A percentile compares a stretch with the other conserved stretches of the same genome.
Conservation (phyloP, 2,329 filamentous ascomycete genomes). For the Xenosphaeropsis pyriputrescens region DNA sequence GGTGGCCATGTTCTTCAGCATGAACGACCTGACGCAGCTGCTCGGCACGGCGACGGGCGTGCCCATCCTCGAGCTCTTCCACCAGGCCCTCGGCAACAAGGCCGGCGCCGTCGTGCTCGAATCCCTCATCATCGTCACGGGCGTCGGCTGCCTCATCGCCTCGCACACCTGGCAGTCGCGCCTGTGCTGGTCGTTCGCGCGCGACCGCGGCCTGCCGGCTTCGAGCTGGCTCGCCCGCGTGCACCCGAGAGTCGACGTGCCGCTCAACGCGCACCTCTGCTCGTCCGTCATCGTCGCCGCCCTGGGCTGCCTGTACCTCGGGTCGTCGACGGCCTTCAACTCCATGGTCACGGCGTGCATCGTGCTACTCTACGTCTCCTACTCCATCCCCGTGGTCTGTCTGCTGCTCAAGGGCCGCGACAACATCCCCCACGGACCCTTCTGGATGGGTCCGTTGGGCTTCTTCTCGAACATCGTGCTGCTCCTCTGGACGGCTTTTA, state of each 20-base stretch:
- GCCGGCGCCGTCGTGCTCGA: constrained; percentile 23
- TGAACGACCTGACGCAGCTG: constrained; percentile 22
- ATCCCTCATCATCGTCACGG: constrained; percentile 27
- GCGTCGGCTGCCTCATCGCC: constrained; percentile 19
- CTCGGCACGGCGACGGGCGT: constrained; percentile 17
- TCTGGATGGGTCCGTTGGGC: constrained; percentile 40
- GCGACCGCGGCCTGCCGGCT: constrained; percentile 34
- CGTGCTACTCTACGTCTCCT: constrained; percentile 30
- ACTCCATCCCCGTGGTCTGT: constrained; percentile 25
- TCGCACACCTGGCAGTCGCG: constrained; percentile 24
- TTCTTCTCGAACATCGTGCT: constrained; percentile 44
- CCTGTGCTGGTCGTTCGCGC: constrained; percentile 27
- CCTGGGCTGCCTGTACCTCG: constrained; percentile 28
- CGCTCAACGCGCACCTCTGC: constrained; percentile 35
- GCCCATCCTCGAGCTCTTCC: constrained; percentile 26
- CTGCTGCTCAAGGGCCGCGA: constrained; percentile 23
- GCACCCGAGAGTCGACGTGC: constrained; percentile 42
- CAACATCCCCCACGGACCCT: constrained; percentile 42
- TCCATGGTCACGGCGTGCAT: constrained; percentile 29
- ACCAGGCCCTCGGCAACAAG: constrained; percentile 23
- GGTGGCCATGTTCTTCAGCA: constrained; percentile 27
- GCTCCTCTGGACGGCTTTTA: constrained; percentile 38
- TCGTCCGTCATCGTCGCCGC: constrained; percentile 24
- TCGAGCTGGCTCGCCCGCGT: constrained; percentile 43
- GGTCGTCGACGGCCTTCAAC: constrained; percentile 26